Evolutionary conservation across 2,329 filamentous ascomycete genomes (phyloP), one percentile per base, ranked within the genome.

Genomic region (Aspergillus tubingensis): DNA sequence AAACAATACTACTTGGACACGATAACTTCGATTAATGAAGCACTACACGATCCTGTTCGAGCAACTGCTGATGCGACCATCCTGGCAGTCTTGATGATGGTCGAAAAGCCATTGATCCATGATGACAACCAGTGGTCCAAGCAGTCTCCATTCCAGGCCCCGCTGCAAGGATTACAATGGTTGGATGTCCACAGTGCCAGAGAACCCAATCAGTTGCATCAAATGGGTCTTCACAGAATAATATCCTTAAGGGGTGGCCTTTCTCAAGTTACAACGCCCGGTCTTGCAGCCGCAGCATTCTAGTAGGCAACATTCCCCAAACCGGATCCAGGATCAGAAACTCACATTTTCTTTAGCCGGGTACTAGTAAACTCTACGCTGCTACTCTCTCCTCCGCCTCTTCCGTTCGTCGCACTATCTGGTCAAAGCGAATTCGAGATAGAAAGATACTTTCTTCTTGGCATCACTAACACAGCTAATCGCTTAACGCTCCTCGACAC

Each of bases 361-460:
- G 25, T 47, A n/a, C 30, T 58, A n/a, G 56, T 58, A 2, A 58
- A 58, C 30, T 52, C 56, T 13, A 58, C 56, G 6, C 43, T 58
- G 11, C 52, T 48, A 19, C 36, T 58, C 8, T 52, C 48, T 3
- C 21, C 21, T 15, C 56, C 56, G 3, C 47, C 49, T 15, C 19
- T 58, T 8, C 56, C 56, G 5, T 58, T 58, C n/a, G 43, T 52
- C 36, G 19, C 47, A 11, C 17, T 41, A 6, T 44, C 48, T 8
- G 56, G 36, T 3, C 21, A 15, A 2, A 44, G 15, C 3, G 10
- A n/a, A 7, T 23, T 10, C 3, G 13, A 17, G 13, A 30, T 30
- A 30, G 15, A 30, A 10, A 19, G 5, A 1, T 7, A 30, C 3
- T 44, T 47, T 7, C 21, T 44, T 5, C 8, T 8, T 8, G 7